Evolutionary conservation across 805 yeast species (phyloP).

Genomic region (Huiozyma sinensis): DNA sequence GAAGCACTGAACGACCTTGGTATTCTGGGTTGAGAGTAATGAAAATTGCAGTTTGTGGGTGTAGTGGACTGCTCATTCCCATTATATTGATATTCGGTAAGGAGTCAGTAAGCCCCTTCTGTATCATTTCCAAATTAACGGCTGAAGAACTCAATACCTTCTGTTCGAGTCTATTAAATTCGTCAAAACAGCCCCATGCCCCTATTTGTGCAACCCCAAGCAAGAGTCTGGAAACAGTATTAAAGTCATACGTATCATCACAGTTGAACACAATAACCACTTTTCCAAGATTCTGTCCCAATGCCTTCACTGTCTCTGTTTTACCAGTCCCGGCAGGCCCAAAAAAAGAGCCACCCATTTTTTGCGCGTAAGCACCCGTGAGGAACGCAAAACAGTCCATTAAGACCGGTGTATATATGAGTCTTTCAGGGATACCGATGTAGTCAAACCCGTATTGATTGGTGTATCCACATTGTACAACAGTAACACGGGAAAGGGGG

Average conservation of each 20-base stretch:
- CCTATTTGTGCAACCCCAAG: constrained; percentile 75
- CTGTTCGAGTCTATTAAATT: constrained; percentile 71
- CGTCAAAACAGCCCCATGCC: constrained; percentile 95
- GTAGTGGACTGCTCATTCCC: constrained; percentile 32
- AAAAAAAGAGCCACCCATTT: constrained; percentile 78
- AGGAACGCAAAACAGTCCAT: constrained; percentile 54
- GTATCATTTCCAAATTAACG: constrained; percentile 64
- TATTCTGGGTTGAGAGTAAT: constrained; percentile 89
- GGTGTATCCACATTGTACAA: constrained; percentile 42
- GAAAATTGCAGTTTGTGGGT: constrained; percentile 56
- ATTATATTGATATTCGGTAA: constrained; percentile 29
- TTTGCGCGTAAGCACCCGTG: constrained; percentile 63
- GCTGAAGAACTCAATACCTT: constrained; percentile 75
- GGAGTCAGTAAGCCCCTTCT: constrained; percentile 35
- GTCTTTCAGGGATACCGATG: constrained; percentile 58
- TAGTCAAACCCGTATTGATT: constrained; percentile 74
- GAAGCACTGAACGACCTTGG: constrained; percentile 70
- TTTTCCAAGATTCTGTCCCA: constrained; percentile 70
- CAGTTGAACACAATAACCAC: constrained; percentile 83
- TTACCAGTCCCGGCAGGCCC: constrained; percentile 99
- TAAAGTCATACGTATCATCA: constrained; percentile 79
- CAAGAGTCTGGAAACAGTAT: constrained; percentile 65
- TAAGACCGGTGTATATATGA: constrained; percentile 69
- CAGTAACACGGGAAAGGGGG: constrained; percentile 27
- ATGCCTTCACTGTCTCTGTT: constrained; percentile 79